Evolutionary conservation across 768 basidiomycete genomes (phyloP).

Genomic region (Ramaria rubella): DNA sequence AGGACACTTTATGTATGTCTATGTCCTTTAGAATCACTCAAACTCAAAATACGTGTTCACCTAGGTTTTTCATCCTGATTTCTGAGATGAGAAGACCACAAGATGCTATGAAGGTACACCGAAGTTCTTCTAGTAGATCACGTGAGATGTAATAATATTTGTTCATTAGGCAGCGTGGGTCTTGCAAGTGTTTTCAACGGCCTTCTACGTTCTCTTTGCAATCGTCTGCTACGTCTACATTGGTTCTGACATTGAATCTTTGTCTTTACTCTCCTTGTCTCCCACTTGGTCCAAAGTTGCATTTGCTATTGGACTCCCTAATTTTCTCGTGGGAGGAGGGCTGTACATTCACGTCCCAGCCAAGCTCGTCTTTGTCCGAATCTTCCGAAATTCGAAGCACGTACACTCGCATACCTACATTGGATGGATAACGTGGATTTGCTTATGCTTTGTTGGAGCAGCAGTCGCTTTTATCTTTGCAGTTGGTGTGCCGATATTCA

Average conservation of each 20-base stretch:
- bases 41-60: constrained; percentile 2
- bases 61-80: constrained; percentile 51
- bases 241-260: constrained; percentile 41
- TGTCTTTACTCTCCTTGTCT: constrained; percentile 41
- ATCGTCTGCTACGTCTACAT: constrained; percentile 42
- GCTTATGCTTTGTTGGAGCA: constrained; percentile 35
- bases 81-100: constrained; percentile 47
- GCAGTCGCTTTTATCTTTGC: constrained; percentile 42
- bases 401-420: constrained; percentile 44
- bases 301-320: constrained; percentile 43
- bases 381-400: constrained; percentile 43
- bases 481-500: constrained; percentile 48
- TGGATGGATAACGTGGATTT: constrained; percentile 44
- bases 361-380: constrained; percentile 46
- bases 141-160: neutral
- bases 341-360: constrained; percentile 47
- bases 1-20: constrained; percentile 49
- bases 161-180: constrained; percentile 42
- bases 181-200: constrained; percentile 46
- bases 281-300: constrained; percentile 43
- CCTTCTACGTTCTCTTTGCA: constrained; percentile 43
- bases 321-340: constrained; percentile 44
- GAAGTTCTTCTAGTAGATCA: neutral
- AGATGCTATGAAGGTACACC: constrained; percentile 48
- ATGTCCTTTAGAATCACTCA: constrained; percentile 9